These are phyloP conservation scores for Fusarium annulatum DNA, from an alignment of 2,329 filamentous ascomycete species.

Conservation along the genomic window DNA sequence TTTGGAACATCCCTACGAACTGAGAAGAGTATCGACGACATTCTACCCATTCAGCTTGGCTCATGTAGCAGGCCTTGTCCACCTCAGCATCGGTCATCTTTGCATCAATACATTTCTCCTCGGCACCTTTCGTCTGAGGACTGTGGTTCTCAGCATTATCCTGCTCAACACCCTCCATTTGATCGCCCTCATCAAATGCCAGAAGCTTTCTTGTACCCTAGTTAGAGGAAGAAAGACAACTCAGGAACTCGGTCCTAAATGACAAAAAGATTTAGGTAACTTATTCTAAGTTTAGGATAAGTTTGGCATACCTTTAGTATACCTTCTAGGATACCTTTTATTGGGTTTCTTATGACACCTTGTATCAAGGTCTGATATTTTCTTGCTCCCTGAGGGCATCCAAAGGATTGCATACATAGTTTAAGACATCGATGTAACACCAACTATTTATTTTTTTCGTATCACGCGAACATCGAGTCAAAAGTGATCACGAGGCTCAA, in stretches of 20 bases:
- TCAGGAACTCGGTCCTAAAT: not conserved
- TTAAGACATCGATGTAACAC: constrained; percentile 32
- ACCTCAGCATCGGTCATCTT: not conserved
- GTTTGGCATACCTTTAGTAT: not conserved
- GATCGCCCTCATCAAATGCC: not conserved
- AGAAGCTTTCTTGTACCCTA: not conserved
- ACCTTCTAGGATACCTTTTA: not conserved
- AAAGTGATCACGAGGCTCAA: constrained; percentile 32
- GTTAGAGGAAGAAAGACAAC: not conserved
- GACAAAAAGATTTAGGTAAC: not conserved
- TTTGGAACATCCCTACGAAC: not conserved
- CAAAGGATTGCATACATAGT: not conserved
- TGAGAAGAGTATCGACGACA: not conserved
- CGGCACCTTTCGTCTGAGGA: not conserved
- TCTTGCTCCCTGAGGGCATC: not conserved
- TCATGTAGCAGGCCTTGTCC: not conserved
- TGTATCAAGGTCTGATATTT: not conserved
- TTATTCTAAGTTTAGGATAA: not conserved
- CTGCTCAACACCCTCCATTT: not conserved
- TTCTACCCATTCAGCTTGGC: not conserved
- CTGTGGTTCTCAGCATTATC: not conserved
- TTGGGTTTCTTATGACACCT: not conserved
- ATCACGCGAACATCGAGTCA: constrained; percentile 25
- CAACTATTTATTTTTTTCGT: constrained; percentile 4
- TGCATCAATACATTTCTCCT: not conserved